Conservation (phyloP, 106 monocot genomes). For the Cymbidium sinense region DNA sequence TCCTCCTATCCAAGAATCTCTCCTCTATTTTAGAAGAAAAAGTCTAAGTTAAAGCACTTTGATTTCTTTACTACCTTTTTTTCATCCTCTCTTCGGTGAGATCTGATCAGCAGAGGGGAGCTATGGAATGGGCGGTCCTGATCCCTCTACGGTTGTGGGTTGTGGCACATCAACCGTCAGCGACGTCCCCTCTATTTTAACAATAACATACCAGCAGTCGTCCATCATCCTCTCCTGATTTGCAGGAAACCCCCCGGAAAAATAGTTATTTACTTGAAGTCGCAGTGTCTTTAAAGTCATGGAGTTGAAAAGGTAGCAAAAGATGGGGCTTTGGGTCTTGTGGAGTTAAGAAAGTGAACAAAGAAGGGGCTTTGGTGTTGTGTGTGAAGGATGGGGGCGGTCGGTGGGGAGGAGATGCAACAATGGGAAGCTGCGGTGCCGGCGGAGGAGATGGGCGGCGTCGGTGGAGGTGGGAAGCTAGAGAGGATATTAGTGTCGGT, state of each 20-base stretch:
- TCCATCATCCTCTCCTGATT: background rate
- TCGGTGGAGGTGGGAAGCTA: constrained; percentile 22
- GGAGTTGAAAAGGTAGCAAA: background rate
- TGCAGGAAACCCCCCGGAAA: background rate
- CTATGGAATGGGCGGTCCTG: constrained; percentile 1
- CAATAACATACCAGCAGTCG: background rate
- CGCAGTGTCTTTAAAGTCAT: background rate
- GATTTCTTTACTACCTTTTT: background rate
- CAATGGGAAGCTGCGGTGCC: constrained; percentile 28
- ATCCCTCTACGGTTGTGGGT: background rate
- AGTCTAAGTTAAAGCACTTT: background rate
- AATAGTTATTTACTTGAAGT: background rate
- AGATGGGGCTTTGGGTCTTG: background rate
- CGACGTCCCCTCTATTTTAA: constrained; percentile 1
- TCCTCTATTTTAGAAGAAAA: background rate
- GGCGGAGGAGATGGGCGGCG: constrained; percentile 11
- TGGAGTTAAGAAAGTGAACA: background rate
- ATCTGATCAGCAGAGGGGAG: background rate
- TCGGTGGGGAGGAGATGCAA: constrained; percentile 51
- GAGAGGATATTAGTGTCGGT: constrained; percentile 94
- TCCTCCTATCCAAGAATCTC: background rate
- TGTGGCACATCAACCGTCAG: background rate
- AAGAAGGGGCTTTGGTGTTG: background rate
- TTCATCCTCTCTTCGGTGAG: background rate
- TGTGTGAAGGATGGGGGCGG: constrained; percentile 43